Conservation (phyloP, 148 eudicot species). For the Cornus suecica region DNA sequence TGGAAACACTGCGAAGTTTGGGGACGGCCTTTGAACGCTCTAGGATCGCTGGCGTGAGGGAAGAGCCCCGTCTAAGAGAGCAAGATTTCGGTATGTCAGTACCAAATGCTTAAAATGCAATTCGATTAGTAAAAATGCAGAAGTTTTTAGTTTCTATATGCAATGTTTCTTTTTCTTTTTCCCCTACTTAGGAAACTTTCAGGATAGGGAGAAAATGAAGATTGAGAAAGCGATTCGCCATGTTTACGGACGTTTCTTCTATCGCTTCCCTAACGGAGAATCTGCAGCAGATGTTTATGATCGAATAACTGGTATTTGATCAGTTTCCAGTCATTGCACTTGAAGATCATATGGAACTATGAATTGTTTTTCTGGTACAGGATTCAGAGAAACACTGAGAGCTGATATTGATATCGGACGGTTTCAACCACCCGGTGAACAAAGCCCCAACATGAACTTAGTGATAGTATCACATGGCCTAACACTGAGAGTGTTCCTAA, state of each 20-base stretch:
- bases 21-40: conserved; percentile 42
- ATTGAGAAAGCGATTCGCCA: conserved; percentile 34
- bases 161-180: background rate
- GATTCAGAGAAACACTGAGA: conserved; percentile 52
- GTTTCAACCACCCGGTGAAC: conserved; percentile 49
- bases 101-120: no score
- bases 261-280: conserved; percentile 57
- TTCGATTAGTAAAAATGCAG: no score
- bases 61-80: conserved; percentile 54
- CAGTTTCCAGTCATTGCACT: background rate
- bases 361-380: conserved; percentile 19
- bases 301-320: conserved; percentile 43
- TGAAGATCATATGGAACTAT: background rate
- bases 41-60: conserved; percentile 48
- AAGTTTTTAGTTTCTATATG: background rate
- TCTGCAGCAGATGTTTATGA: conserved; percentile 63
- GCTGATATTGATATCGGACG: conserved; percentile 48
- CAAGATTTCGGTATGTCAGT: conserved; percentile 50
- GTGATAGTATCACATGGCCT: conserved; percentile 58
- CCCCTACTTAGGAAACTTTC: conserved; percentile 40
- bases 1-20: conserved; percentile 36
- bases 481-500: conserved; percentile 44
- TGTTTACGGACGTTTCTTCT: conserved; percentile 51
- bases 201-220: conserved; percentile 47
- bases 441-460: conserved; percentile 50